Evolutionary conservation across 352 stramenopile genomes (phyloP), one percentile per base, ranked within the genome.

Genomic region (Phytophthora fragariae): DNA sequence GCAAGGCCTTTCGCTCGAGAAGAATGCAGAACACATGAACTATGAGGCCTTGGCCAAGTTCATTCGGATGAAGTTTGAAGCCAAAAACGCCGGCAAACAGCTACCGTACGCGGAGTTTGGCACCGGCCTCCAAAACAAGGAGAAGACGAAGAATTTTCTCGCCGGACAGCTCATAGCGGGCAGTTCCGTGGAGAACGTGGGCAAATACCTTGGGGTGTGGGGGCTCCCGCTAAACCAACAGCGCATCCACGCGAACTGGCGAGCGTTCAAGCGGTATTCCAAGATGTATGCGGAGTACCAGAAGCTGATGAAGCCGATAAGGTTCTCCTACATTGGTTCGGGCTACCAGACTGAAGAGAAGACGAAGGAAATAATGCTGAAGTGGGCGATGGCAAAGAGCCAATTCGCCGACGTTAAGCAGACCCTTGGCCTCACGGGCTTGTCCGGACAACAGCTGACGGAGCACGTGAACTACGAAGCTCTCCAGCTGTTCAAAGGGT

Each of bases 201-300:
- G 31, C 31, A 61, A 61, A 31, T 61, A 35, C 15, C 55, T 61
- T 1, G n/a, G n/a, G 0, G n/a, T 61, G 55, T 46, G 29, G 55
- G 55, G 55, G 0, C 46, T 61, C 33, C n/a, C 29, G n/a, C 19
- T 5, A 19, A 61, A n/a, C 10, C 8, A 61, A 10, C 55, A 61
- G n/a, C 15, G 44, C 4, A 7, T 61, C 15, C 15, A 47, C n/a
- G 0, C 8, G 7, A 61, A 61, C 33, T 61, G 55, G 55, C 44
- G 33, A 49, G 55, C 55, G 55, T 61, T 49, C 55, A 61, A 61
- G 33, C n/a, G n/a, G 31, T 61, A 61, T 11, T 6, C 27, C n/a
- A 61, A 61, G 41, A 47, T 46, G 55, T 47, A 31, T 24, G n/a
- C 3, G 1, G 29, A 61, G 29, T 59, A 44, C 29, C 39, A 17